Evolutionary conservation across 495 filamentous ascomycete species (phyloP).

Genomic region (Penicillium coprophilum): DNA sequence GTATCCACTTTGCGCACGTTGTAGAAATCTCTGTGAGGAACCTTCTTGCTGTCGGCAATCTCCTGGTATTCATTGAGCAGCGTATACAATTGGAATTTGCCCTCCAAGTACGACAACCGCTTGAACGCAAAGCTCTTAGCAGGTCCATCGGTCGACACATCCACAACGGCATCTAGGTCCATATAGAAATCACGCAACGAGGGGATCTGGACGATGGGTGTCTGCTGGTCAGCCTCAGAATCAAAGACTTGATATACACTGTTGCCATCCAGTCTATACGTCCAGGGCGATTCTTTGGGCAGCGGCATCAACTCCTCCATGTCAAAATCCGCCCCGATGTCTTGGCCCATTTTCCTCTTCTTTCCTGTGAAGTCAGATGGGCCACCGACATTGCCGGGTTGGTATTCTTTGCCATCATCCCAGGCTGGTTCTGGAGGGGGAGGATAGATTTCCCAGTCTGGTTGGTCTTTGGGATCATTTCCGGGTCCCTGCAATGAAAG

Average conservation of each 20-base stretch:
- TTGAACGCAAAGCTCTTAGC: conserved; percentile 96
- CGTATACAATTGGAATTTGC: conserved; percentile 91
- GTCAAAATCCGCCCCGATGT: conserved; percentile 90
- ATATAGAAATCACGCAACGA: conserved; percentile 92
- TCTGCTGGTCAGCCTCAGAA: conserved; percentile 51
- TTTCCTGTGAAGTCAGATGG: conserved; percentile 35
- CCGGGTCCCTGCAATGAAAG: conserved; percentile 77
- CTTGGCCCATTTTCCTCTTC: conserved; percentile 81
- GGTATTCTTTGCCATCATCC: conserved; percentile 65
- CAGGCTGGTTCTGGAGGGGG: conserved; percentile 86
- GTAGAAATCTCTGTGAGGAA: conserved; percentile 97
- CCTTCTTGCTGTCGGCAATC: conserved; percentile 94
- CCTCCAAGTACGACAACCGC: conserved; percentile 90
- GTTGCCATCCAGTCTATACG: conserved; percentile 75
- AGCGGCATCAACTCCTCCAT: conserved; percentile 72
- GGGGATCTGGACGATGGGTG: conserved; percentile 76
- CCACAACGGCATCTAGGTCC: conserved; percentile 83
- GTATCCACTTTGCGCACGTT: conserved; percentile 99
- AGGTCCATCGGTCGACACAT: conserved; percentile 87
- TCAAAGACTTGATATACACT: conserved; percentile 93
- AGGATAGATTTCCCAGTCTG: conserved; percentile 86
- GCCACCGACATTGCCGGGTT: conserved; percentile 20
- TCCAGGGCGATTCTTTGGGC: conserved; percentile 61
- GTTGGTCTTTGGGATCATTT: conserved; percentile 85
- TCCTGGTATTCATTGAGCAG: conserved; percentile 96